Evolutionary conservation across 2,329 filamentous ascomycete species (phyloP).

Genomic region (Rhytidhysteron rufulum): DNA sequence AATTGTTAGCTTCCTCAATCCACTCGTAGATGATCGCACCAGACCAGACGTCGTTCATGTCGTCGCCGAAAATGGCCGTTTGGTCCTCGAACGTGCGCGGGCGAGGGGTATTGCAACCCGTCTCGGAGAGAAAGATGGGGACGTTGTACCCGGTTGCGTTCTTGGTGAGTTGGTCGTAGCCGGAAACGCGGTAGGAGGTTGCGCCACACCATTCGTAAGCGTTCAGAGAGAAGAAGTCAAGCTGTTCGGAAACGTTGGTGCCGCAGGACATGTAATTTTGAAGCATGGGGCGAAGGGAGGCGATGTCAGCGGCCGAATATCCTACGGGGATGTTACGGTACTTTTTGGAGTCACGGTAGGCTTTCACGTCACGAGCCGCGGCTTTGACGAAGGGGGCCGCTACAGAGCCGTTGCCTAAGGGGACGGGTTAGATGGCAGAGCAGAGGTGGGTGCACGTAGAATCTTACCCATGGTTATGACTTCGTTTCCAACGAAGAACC

Average conservation of each 20-base stretch:
- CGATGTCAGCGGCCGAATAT: slow-evolving; percentile 84
- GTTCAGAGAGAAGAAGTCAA: slow-evolving; percentile 85
- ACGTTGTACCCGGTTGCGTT: slow-evolving; percentile 69
- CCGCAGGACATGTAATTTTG: slow-evolving; percentile 78
- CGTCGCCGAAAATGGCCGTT: slow-evolving; percentile 66
- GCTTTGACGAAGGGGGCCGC: slow-evolving; percentile 82
- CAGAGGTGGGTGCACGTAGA: background rate
- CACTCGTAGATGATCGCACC: slow-evolving; percentile 86
- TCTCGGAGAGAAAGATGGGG: slow-evolving; percentile 68
- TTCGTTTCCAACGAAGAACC: slow-evolving; percentile 87
- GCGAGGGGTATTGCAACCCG: slow-evolving; percentile 68
- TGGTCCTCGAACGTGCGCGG: slow-evolving; percentile 69
- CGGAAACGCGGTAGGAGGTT: slow-evolving; percentile 56
- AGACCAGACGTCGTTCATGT: slow-evolving; percentile 70
- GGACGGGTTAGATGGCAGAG: slow-evolving; percentile 7
- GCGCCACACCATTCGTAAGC: slow-evolving; percentile 65
- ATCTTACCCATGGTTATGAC: slow-evolving; percentile 58
- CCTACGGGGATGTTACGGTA: slow-evolving; percentile 82
- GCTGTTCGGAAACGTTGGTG: slow-evolving; percentile 58
- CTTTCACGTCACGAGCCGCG: slow-evolving; percentile 76
- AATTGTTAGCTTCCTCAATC: slow-evolving; percentile 80
- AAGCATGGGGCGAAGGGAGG: slow-evolving; percentile 61
- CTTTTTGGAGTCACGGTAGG: slow-evolving; percentile 68
- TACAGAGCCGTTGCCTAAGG: slow-evolving; percentile 45
- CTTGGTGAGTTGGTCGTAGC: slow-evolving; percentile 65